Conservation (phyloP, 257 asterid species). For the Plectranthus barbatus region DNA sequence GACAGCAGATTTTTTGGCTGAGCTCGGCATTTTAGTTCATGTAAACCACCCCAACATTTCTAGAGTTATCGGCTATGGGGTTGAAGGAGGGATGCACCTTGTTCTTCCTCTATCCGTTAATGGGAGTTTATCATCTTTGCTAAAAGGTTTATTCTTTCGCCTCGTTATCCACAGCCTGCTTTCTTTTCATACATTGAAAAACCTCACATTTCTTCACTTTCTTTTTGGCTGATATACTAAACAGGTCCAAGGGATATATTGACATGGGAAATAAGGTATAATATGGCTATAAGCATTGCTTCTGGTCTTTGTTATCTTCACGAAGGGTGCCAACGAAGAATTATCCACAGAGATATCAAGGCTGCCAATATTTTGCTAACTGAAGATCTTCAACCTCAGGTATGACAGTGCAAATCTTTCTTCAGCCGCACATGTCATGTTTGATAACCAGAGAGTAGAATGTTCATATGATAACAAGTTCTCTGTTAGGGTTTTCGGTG, state of each 20-base stretch:
- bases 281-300: conserved; percentile 72
- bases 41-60: conserved; percentile 89
- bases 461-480: not conserved
- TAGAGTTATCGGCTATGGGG: conserved; percentile 83
- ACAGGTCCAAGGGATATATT: conserved; percentile 52
- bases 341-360: conserved; percentile 87
- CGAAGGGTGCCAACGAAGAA: conserved; percentile 91
- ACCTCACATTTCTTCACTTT: not conserved
- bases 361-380: conserved; percentile 88
- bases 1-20: conserved; percentile 83
- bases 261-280: conserved; percentile 53
- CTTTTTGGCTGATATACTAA: not conserved
- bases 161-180: not conserved
- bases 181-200: not conserved
- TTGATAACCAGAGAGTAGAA: not conserved
- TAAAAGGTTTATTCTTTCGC: conserved; percentile 36
- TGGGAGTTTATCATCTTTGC: conserved; percentile 79
- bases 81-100: conserved; percentile 98
- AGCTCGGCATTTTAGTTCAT: conserved; percentile 93
- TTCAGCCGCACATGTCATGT: not conserved
- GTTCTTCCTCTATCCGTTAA: conserved; percentile 93
- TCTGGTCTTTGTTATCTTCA: conserved; percentile 85
- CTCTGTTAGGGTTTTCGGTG: not conserved
- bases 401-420: conserved; percentile 7
- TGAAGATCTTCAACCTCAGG: conserved; percentile 82